phyloP scores from a whole-genome alignment of 306 rosid species.

The Echinosophora koreensis region DNA sequence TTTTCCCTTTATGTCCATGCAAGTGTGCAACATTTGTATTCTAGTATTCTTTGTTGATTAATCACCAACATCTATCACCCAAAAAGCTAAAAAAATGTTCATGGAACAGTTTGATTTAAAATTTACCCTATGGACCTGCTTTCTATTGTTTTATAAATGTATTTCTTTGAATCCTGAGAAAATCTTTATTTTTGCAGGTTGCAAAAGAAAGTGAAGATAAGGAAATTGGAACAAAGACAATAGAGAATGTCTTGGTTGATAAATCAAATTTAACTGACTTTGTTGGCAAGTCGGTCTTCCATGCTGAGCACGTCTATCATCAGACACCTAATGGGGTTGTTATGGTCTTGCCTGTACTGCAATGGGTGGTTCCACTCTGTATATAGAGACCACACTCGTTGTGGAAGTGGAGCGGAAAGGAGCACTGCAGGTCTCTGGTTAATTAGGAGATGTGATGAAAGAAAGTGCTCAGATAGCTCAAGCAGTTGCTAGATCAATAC shows the following conservation, averaged over 20 bases:
- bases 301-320: conserved; percentile 87
- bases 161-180: not conserved
- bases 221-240: conserved; percentile 53
- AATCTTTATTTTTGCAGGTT: conserved; percentile 61
- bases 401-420: conserved; percentile 95
- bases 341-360: conserved; percentile 99
- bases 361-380: conserved; percentile 98
- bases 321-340: conserved; percentile 94
- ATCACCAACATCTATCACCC: not conserved
- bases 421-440: conserved; percentile 82
- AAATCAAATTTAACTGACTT: conserved; percentile 67
- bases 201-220: conserved; percentile 50
- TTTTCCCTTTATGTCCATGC: conserved; percentile 2
- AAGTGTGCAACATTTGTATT: not conserved
- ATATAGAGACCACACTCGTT: conserved; percentile 82
- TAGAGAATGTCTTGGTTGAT: conserved; percentile 69
- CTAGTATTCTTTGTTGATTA: not conserved
- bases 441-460: conserved; percentile 99
- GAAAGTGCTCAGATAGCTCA: conserved; percentile 99
- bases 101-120: conserved; percentile 1
- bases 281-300: conserved; percentile 98
- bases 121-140: not conserved
- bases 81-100: not conserved
- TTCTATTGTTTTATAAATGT: conserved; percentile 17
- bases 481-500: conserved; percentile 77